Evolutionary conservation across 257 asterid species (phyloP).

Genomic region (Penstemon newberryi): DNA sequence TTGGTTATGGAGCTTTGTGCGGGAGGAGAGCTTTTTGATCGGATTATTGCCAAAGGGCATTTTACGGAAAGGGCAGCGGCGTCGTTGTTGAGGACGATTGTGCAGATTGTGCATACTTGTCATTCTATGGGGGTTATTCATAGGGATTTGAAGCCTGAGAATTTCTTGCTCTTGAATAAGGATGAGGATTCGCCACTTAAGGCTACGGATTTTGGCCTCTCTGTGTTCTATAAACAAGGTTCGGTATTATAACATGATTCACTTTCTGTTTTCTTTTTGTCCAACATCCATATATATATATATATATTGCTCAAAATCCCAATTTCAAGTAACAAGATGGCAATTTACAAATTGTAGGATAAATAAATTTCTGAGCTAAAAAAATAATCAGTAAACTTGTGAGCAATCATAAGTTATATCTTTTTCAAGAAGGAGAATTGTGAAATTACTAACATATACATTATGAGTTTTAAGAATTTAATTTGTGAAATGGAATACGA

Average conservation of each 20-base stretch:
- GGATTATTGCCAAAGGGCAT: slow-evolving; percentile 62
- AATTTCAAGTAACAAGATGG: too few species aligned
- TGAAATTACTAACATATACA: too few species aligned
- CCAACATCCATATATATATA: background rate
- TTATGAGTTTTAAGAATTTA: too few species aligned
- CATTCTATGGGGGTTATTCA: slow-evolving; percentile 73
- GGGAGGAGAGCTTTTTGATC: slow-evolving; percentile 66
- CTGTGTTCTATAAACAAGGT: slow-evolving; percentile 69
- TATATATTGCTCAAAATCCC: too few species aligned
- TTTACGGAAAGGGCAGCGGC: slow-evolving; percentile 70
- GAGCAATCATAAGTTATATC: too few species aligned
- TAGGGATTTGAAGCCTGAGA: slow-evolving; percentile 68
- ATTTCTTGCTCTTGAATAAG: slow-evolving; percentile 56
- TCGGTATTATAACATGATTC: background rate
- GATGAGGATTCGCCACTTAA: slow-evolving; percentile 62
- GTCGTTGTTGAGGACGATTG: slow-evolving; percentile 59
- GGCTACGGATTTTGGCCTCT: slow-evolving; percentile 70
- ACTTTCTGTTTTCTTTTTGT: background rate
- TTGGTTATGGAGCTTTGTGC: slow-evolving; percentile 66
- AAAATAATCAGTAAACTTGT: too few species aligned
- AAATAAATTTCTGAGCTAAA: too few species aligned
- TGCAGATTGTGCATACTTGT: slow-evolving; percentile 60
- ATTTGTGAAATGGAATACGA: too few species aligned
- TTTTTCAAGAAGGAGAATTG: too few species aligned
- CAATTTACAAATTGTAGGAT: too few species aligned